A percentile compares a stretch with the other conserved stretches of the same genome.
These are phyloP conservation scores for Vitis riparia DNA, from an alignment of 164 flowering plant species.

Conservation along the genomic window DNA sequence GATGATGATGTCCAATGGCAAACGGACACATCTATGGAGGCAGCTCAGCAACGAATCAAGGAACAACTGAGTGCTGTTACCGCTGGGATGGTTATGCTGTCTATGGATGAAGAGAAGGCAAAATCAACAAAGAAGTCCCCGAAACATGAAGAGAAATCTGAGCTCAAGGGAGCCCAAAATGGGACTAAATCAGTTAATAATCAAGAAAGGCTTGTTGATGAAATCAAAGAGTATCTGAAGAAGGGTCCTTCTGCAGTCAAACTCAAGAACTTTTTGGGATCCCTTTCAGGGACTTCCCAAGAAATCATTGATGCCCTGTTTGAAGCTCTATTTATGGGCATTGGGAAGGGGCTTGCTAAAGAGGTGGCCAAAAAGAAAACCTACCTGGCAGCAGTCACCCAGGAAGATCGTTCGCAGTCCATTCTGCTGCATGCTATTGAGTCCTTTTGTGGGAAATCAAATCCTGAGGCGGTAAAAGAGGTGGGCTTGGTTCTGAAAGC, in stretches of 20 bases:
- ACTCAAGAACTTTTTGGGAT: slow-evolving; percentile 38
- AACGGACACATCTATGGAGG: slow-evolving; percentile 71
- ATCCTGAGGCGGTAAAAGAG: slow-evolving; percentile 56
- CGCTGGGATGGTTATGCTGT: slow-evolving; percentile 76
- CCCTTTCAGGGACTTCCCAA: slow-evolving; percentile 38
- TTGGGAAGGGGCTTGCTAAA: slow-evolving; percentile 61
- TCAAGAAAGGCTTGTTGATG: slow-evolving; percentile 34
- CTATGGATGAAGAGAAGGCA: slow-evolving; percentile 40
- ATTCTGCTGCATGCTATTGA: slow-evolving; percentile 50
- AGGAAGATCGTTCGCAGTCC: slow-evolving; percentile 50
- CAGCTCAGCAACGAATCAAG: slow-evolving; percentile 63
- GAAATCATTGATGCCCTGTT: slow-evolving; percentile 48
- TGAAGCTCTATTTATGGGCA: slow-evolving; percentile 61
- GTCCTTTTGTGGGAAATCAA: slow-evolving; percentile 42
- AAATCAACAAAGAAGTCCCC: slow-evolving; percentile 34
- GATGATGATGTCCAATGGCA: slow-evolving; percentile 71
- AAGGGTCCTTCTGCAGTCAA: slow-evolving; percentile 46
- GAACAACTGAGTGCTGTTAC: slow-evolving; percentile 78
- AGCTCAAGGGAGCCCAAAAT: slow-evolving; percentile 9
- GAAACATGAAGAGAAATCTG: slow-evolving; percentile 25
- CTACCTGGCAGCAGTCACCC: slow-evolving; percentile 41
- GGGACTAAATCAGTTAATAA: slow-evolving; percentile 4
- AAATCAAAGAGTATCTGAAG: slow-evolving; percentile 40
- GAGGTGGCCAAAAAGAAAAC: slow-evolving; percentile 59
- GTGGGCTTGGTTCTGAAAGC: slow-evolving; percentile 60